Conservation (phyloP, 192 early-diverging fungal genomes). For the Geosiphon pyriformis region DNA sequence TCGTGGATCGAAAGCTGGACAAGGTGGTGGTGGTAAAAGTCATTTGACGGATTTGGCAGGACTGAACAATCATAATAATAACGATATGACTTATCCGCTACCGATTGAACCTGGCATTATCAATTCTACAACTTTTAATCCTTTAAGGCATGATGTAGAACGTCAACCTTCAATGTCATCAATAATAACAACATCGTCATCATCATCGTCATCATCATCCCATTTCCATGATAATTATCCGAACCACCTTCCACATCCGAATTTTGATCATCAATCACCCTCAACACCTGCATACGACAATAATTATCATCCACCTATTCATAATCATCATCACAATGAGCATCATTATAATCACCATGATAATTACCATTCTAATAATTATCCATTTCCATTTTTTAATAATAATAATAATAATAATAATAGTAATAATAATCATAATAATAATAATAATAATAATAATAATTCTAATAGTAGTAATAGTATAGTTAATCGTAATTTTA, state of each 20-base stretch:
- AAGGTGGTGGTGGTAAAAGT: not conserved
- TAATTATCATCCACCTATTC: not conserved
- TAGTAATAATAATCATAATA: too few relatives aligned
- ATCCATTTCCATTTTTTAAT: too few relatives aligned
- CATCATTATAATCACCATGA: not conserved
- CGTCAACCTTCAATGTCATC: not conserved
- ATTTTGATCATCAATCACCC: not conserved
- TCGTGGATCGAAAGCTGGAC: slow-evolving; percentile 27
- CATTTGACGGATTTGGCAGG: not conserved
- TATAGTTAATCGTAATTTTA: too few relatives aligned
- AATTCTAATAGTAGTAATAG: too few relatives aligned
- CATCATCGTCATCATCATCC: not conserved
- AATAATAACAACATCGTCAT: not conserved
- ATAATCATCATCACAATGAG: not conserved
- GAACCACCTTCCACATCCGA: not conserved
- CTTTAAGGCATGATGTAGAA: not conserved
- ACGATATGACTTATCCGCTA: too few relatives aligned
- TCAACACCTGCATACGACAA: not conserved
- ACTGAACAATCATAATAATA: not conserved
- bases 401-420: too few relatives aligned
- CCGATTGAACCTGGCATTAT: not conserved
- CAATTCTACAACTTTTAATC: not conserved
- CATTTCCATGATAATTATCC: not conserved
- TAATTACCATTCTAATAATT: too few relatives aligned
- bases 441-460: too few relatives aligned